Conservation (phyloP, 2,329 filamentous ascomycete genomes). For the Ophiostoma triangulosporum region DNA sequence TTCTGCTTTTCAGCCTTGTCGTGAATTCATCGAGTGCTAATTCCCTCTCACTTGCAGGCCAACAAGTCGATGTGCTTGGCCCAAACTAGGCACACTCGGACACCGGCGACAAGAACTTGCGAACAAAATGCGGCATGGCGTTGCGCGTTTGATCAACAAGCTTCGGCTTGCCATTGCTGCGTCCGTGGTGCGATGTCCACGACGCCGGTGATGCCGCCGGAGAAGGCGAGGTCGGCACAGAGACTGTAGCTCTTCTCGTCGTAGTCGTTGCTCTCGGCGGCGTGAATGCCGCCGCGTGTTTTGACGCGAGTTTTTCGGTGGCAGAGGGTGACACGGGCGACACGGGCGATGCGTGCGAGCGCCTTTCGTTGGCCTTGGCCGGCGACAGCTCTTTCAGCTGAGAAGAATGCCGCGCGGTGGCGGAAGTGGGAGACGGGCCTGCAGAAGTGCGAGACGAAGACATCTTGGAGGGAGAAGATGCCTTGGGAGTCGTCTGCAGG, state of each 20-base stretch:
- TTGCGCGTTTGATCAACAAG: conserved; percentile 22
- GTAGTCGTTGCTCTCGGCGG: conserved; percentile 3
- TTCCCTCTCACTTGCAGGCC: not conserved
- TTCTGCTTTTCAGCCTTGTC: not conserved
- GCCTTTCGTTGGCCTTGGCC: conserved; percentile 2
- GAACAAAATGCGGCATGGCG: conserved; percentile 23
- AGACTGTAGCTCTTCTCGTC: conserved; percentile 14
- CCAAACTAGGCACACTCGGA: conserved; percentile 9
- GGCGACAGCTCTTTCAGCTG: conserved; percentile 17
- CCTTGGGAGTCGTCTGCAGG: conserved; percentile 24
- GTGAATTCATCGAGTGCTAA: not conserved
- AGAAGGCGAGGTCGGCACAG: not conserved
- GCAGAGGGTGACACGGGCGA: conserved; percentile 22
- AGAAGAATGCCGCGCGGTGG: conserved; percentile 22
- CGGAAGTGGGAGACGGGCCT: conserved; percentile 45
- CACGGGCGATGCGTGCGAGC: conserved; percentile 1
- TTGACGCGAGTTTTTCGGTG: conserved; percentile 3
- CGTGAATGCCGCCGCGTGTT: not conserved
- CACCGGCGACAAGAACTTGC: conserved; percentile 24
- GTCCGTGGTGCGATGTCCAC: not conserved
- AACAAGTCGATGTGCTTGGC: not conserved
- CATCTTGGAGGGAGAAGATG: not conserved
- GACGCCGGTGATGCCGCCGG: too few relatives aligned
- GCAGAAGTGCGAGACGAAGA: conserved; percentile 31
- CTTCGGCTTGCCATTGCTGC: conserved; percentile 22